phyloP scores from a whole-genome alignment of 2,329 filamentous ascomycete species.

The Colletotrichum chrysophilum region DNA sequence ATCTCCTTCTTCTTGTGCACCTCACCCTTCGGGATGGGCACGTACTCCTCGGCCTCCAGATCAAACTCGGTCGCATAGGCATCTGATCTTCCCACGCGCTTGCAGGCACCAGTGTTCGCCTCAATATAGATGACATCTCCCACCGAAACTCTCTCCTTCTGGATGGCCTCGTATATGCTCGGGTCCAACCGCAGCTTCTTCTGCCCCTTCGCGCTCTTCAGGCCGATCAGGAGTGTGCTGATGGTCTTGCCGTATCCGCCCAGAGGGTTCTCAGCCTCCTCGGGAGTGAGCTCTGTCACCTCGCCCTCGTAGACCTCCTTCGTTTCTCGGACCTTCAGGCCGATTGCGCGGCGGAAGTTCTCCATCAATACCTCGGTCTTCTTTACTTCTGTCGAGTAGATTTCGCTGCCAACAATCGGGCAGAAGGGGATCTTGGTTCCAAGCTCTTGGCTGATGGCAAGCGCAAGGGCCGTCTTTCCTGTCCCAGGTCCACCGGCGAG shows the following conservation, averaged over 20 bases:
- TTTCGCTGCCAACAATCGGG: conserved; percentile 96
- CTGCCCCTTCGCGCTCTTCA: conserved; percentile 95
- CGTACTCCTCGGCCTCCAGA: conserved; percentile 97
- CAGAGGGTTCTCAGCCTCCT: conserved; percentile 97
- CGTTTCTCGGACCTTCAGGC: conserved; percentile 94
- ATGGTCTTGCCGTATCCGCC: conserved; percentile 98
- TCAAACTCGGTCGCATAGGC: conserved; percentile 99
- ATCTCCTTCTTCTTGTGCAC: conserved; percentile 99
- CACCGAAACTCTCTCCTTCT: conserved; percentile 95
- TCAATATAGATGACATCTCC: conserved; percentile 99
- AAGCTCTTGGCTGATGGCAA: conserved; percentile 95
- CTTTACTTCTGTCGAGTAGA: conserved; percentile 98
- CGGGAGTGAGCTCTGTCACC: conserved; percentile 95
- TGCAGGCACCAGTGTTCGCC: conserved; percentile 97
- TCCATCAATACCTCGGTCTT: conserved; percentile 99
- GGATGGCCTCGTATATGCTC: conserved; percentile 98
- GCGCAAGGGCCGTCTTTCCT: conserved; percentile 93
- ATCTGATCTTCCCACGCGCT: conserved; percentile 93
- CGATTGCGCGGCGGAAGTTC: conserved; percentile 97
- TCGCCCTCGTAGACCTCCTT: conserved; percentile 99
- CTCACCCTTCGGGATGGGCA: conserved; percentile 97
- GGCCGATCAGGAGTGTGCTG: conserved; percentile 89
- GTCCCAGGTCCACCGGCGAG: conserved; percentile 95
- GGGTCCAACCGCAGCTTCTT: conserved; percentile 98
- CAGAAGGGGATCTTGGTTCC: conserved; percentile 99